Conservation (phyloP, 2,329 filamentous ascomycete genomes). For the Penicillium decumbens region DNA sequence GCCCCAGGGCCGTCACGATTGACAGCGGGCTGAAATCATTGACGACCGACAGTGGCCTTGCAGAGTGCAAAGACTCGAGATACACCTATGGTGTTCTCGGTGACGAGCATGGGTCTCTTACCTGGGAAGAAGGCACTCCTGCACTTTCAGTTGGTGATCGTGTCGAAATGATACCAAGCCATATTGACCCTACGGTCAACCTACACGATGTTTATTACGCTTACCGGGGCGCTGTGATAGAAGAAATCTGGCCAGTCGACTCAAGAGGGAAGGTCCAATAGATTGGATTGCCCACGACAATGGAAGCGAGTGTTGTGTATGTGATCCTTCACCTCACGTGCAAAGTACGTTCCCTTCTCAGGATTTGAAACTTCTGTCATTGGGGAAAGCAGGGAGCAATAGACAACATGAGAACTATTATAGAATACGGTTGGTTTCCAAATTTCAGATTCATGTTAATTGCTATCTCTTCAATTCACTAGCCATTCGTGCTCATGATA, state of each 20-base stretch:
- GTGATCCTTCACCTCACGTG: no score
- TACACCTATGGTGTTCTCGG: conserved; percentile 46
- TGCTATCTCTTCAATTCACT: no score
- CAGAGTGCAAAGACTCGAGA: conserved; percentile 45
- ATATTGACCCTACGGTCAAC: conserved; percentile 54
- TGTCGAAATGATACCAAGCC: conserved; percentile 52
- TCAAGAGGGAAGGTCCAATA: conserved; percentile 51
- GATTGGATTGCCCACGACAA: background rate
- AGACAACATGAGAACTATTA: no score
- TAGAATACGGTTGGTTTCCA: no score
- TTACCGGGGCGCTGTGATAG: conserved; percentile 45
- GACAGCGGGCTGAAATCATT: conserved; percentile 50
- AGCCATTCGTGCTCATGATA: no score
- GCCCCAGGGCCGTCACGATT: conserved; percentile 44
- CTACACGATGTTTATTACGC: conserved; percentile 51
- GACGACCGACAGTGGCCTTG: conserved; percentile 51
- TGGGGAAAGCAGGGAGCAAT: no score
- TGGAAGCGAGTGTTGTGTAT: no score
- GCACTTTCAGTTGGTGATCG: conserved; percentile 44
- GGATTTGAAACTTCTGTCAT: no score
- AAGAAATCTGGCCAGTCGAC: conserved; percentile 52
- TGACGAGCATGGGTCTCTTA: conserved; percentile 49
- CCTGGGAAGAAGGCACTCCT: conserved; percentile 43
- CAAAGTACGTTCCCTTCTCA: no score
- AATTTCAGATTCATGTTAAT: no score